These are phyloP conservation scores for Cladophialophora exuberans DNA, from an alignment of 2,329 filamentous ascomycete species.

Conservation along the genomic window DNA sequence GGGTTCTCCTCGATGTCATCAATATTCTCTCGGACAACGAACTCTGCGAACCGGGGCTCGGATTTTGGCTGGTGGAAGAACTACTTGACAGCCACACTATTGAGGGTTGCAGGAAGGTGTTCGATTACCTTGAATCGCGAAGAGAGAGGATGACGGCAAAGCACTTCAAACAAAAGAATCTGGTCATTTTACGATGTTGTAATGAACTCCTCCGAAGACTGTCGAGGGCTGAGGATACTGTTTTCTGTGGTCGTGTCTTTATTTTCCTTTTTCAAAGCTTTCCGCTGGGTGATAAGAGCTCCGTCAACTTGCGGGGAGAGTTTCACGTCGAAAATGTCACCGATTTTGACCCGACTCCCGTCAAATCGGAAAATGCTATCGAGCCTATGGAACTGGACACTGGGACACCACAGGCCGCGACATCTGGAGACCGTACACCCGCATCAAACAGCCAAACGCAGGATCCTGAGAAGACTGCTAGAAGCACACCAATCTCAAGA, in stretches of 20 bases:
- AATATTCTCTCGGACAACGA: conserved; percentile 79
- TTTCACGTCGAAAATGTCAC: conserved; percentile 96
- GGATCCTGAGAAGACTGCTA: conserved; percentile 24
- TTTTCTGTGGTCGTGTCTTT: conserved; percentile 96
- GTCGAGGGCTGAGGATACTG: conserved; percentile 94
- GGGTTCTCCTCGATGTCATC: conserved; percentile 93
- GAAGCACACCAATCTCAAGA: conserved; percentile 24
- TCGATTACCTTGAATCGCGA: conserved; percentile 92
- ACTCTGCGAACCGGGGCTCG: conserved; percentile 73
- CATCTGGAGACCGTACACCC: conserved; percentile 40
- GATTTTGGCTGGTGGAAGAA: conserved; percentile 92
- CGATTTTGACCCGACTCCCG: conserved; percentile 66
- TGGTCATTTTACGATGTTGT: conserved; percentile 89
- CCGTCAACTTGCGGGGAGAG: conserved; percentile 92
- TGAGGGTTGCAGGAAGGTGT: conserved; percentile 84
- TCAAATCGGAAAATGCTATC: conserved; percentile 59
- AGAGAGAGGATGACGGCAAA: conserved; percentile 81
- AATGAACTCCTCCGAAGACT: conserved; percentile 92
- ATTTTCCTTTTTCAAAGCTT: conserved; percentile 99
- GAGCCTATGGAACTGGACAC: conserved; percentile 62
- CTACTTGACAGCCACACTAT: conserved; percentile 95
- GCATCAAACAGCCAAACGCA: conserved; percentile 37
- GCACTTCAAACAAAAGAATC: conserved; percentile 79
- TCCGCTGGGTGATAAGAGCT: conserved; percentile 93
- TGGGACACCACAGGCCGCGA: conserved; percentile 33